Conservation (phyloP, 805 yeast genomes). For the Spathaspora gorwiae region DNA sequence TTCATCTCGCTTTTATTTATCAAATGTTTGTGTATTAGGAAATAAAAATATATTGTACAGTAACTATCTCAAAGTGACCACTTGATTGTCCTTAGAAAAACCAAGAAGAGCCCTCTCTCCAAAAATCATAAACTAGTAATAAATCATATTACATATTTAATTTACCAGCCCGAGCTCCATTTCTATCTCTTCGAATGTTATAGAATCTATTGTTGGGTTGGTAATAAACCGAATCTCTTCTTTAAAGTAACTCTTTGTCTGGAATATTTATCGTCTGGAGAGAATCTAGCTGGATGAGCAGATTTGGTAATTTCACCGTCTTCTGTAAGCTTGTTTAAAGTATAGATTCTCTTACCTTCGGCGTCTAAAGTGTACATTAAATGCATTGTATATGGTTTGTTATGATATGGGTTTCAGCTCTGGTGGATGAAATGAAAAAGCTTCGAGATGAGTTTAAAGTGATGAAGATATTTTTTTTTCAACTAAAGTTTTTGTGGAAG, state of each 20-base stretch:
- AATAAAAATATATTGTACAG: too few species aligned
- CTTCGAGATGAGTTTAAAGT: not conserved
- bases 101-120: too few species aligned
- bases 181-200: too few species aligned
- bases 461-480: not conserved
- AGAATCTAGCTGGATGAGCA: slow-evolving; percentile 99
- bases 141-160: too few species aligned
- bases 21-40: too few species aligned
- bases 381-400: slow-evolving; percentile 61
- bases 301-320: slow-evolving; percentile 94
- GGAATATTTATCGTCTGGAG: slow-evolving; percentile 99
- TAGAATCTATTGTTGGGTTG: slow-evolving; percentile 57
- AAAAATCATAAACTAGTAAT: too few species aligned
- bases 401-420: too few species aligned
- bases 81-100: too few species aligned
- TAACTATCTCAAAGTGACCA: too few species aligned
- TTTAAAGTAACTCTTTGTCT: slow-evolving; percentile 98
- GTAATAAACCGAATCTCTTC: slow-evolving; percentile 86
- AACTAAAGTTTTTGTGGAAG: not conserved
- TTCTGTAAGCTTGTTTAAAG: slow-evolving; percentile 76
- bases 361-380: slow-evolving; percentile 95
- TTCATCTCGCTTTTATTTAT: too few species aligned
- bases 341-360: slow-evolving; percentile 94
- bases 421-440: too few species aligned
- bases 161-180: too few species aligned